Evolutionary conservation across 1,139 yeast species (phyloP).

Genomic region (Kodamaea arcana): DNA sequence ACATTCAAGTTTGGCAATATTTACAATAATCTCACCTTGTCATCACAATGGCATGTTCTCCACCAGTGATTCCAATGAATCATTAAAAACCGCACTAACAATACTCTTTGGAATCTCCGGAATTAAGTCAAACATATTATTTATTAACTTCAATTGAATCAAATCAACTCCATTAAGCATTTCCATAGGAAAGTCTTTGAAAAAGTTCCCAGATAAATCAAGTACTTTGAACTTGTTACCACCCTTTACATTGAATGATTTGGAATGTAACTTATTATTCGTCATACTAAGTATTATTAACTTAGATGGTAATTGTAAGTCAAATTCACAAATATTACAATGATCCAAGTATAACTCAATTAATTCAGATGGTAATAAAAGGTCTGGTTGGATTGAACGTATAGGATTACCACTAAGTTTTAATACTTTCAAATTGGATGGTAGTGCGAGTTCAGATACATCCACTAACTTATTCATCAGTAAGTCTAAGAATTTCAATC

Average conservation of each 20-base stretch:
- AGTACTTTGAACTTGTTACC: constrained; percentile 3
- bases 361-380: constrained; percentile 5
- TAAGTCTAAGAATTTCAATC: constrained; percentile 6
- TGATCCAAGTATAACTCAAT: constrained; percentile 6
- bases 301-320: constrained; percentile 3
- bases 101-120: constrained; percentile 8
- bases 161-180: constrained; percentile 2
- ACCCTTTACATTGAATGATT: constrained; percentile 5
- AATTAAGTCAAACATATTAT: constrained; percentile 11
- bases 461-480: constrained; percentile 7
- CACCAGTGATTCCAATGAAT: constrained; percentile 7
- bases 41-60: too few species aligned
- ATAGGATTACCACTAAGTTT: constrained; percentile 8
- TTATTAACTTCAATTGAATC: constrained; percentile 9
- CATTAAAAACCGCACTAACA: constrained; percentile 10
- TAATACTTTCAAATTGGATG: constrained; percentile 3
- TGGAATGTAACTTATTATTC: constrained; percentile 11
- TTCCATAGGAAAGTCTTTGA: constrained; percentile 9
- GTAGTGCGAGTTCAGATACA: constrained; percentile 2
- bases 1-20: too few species aligned
- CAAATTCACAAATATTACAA: constrained; percentile 8
- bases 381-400: constrained; percentile 5
- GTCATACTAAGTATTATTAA: constrained; percentile 6
- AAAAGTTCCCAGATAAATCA: constrained; percentile 12
- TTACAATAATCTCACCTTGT: too few species aligned